phyloP scores from a whole-genome alignment of 257 asterid genomes.

The Plantago elongata region DNA sequence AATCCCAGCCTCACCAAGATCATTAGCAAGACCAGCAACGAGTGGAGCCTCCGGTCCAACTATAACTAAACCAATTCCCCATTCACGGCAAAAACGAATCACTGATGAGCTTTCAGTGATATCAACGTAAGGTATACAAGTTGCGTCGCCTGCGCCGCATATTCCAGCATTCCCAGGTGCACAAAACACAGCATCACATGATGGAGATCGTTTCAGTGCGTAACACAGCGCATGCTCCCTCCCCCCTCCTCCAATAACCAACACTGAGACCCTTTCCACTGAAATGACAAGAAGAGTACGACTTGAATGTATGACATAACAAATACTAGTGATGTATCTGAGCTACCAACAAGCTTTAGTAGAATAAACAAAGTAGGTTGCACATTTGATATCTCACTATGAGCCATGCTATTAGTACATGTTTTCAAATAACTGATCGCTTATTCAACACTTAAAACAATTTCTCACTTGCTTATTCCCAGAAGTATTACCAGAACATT shows the following conservation, averaged over 20 bases:
- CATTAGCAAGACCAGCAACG: slow-evolving; percentile 88
- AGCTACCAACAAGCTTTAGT: not conserved
- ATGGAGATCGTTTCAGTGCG: slow-evolving; percentile 71
- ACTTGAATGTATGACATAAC: not conserved
- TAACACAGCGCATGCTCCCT: slow-evolving; percentile 91
- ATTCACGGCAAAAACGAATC: slow-evolving; percentile 66
- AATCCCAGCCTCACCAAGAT: slow-evolving; percentile 81
- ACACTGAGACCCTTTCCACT: slow-evolving; percentile 72
- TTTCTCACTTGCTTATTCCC: no score
- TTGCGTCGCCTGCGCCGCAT: slow-evolving; percentile 75
- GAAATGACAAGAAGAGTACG: slow-evolving; percentile 15
- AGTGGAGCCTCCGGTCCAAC: slow-evolving; percentile 97
- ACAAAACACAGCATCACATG: slow-evolving; percentile 82
- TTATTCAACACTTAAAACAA: no score
- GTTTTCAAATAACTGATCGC: no score
- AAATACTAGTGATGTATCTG: not conserved
- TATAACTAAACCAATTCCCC: slow-evolving; percentile 83
- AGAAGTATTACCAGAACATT: no score
- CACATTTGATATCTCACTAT: no score
- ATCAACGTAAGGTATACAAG: slow-evolving; percentile 68
- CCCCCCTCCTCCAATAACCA: slow-evolving; percentile 98
- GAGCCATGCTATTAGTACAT: no score
- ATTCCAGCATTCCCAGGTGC: slow-evolving; percentile 97
- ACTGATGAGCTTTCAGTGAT: slow-evolving; percentile 64
- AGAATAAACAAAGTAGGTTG: not conserved